phyloP scores from a whole-genome alignment of 768 basidiomycete genomes.

The Clavaria fumosa region DNA sequence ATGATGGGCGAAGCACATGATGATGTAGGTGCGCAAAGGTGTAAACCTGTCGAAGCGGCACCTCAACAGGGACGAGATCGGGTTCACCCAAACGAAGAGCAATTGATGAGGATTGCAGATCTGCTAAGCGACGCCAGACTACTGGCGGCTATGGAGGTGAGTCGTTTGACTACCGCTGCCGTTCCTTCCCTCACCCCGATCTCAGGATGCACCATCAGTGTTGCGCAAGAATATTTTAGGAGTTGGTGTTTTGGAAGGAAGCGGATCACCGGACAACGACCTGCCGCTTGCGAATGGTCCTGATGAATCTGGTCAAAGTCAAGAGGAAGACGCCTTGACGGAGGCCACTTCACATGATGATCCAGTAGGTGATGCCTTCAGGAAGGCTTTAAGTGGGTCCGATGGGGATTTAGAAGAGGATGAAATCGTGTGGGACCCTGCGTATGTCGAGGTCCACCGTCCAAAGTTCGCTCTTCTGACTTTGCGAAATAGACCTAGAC shows the following conservation, averaged over 20 bases:
- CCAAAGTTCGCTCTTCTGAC: conserved; percentile 1
- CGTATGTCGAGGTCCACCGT: conserved; percentile 20
- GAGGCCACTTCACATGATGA: conserved; percentile 67
- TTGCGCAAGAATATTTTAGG: no score
- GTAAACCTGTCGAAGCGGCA: no score
- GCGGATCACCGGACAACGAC: no score
- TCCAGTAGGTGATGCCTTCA: conserved; percentile 54
- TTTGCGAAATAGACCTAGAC: neutral
- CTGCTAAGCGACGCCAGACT: conserved; percentile 55
- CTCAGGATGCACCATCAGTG: no score
- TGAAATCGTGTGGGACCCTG: conserved; percentile 64
- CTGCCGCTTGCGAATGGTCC: no score
- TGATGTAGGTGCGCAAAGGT: conserved; percentile 14
- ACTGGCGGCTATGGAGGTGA: conserved; percentile 43
- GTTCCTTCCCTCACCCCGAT: no score
- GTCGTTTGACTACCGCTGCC: conserved; percentile 9
- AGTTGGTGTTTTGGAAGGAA: no score
- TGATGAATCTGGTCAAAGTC: no score
- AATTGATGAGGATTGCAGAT: conserved; percentile 86
- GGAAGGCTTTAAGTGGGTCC: conserved; percentile 25
- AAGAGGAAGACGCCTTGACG: conserved; percentile 49
- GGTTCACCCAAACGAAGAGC: conserved; percentile 85
- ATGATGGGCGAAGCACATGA: conserved; percentile 18
- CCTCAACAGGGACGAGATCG: conserved; percentile 20
- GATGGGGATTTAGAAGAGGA: conserved; percentile 35